Conservation (phyloP, 192 early-diverging fungal species). For the Polychytrium aggregatum region DNA sequence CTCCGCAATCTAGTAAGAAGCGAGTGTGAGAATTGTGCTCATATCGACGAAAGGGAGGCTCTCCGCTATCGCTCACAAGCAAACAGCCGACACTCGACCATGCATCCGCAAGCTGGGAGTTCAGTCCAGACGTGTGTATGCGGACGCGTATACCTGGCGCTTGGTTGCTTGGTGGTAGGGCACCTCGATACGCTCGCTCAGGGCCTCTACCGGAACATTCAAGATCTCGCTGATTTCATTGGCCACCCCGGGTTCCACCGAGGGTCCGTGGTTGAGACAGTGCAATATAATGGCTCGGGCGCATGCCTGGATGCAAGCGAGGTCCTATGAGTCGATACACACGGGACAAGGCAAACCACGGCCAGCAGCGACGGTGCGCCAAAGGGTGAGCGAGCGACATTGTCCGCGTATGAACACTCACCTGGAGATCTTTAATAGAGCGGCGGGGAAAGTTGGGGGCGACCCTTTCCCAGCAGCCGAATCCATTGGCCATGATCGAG, state of each 20-base stretch:
- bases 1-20: slow-evolving; percentile 21
- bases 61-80: neutral
- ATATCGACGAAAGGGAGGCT: neutral
- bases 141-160: neutral
- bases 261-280: slow-evolving; percentile 28
- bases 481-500: slow-evolving; percentile 39
- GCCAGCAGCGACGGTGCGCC: neutral
- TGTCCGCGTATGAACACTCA: too few relatives aligned
- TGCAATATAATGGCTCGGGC: slow-evolving; percentile 28
- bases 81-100: too few relatives aligned
- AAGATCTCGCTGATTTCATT: slow-evolving; percentile 43
- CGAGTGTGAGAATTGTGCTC: neutral
- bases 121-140: too few relatives aligned
- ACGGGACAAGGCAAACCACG: too few relatives aligned
- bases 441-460: slow-evolving; percentile 35
- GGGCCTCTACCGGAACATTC: too few relatives aligned
- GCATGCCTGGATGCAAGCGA: too few relatives aligned
- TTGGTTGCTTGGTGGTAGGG: slow-evolving; percentile 12
- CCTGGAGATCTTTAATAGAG: slow-evolving; percentile 41
- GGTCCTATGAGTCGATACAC: too few relatives aligned
- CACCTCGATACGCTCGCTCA: too few relatives aligned
- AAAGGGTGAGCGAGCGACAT: slow-evolving; percentile 1
- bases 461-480: slow-evolving; percentile 52
- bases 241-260: slow-evolving; percentile 48
- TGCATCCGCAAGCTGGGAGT: too few relatives aligned